These are phyloP conservation scores for Gastrolobium bilobum DNA, from an alignment of 306 rosid species.

Conservation along the genomic window DNA sequence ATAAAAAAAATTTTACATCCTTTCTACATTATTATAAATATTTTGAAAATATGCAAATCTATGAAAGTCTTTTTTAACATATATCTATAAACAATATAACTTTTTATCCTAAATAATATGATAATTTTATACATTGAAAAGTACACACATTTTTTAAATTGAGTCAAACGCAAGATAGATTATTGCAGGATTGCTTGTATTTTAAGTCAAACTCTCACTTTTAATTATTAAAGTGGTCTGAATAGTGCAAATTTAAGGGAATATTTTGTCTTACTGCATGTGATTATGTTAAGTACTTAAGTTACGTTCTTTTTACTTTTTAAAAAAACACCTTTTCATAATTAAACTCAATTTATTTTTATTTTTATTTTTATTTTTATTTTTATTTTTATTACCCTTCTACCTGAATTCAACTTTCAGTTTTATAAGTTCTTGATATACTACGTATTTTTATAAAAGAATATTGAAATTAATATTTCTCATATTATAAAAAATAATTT, in stretches of 20 bases:
- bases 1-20: no score
- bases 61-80: no score
- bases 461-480: no score
- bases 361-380: no score
- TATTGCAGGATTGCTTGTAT: not conserved
- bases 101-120: not conserved
- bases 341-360: not conserved
- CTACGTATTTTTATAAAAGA: no score
- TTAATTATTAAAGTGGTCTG: constrained; percentile 18
- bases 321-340: not conserved
- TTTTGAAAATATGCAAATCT: no score
- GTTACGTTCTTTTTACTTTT: constrained; percentile 31
- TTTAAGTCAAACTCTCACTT: constrained; percentile 31
- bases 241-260: constrained; percentile 40
- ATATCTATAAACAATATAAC: not conserved
- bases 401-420: not conserved
- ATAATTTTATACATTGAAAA: not conserved
- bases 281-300: constrained; percentile 31
- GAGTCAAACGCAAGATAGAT: not conserved
- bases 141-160: not conserved
- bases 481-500: no score
- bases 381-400: not conserved
- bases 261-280: constrained; percentile 14
- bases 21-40: no score
- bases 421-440: not conserved